Conservation (phyloP, 2,329 filamentous ascomycete species). For the Simplicillium sp. region DNA sequence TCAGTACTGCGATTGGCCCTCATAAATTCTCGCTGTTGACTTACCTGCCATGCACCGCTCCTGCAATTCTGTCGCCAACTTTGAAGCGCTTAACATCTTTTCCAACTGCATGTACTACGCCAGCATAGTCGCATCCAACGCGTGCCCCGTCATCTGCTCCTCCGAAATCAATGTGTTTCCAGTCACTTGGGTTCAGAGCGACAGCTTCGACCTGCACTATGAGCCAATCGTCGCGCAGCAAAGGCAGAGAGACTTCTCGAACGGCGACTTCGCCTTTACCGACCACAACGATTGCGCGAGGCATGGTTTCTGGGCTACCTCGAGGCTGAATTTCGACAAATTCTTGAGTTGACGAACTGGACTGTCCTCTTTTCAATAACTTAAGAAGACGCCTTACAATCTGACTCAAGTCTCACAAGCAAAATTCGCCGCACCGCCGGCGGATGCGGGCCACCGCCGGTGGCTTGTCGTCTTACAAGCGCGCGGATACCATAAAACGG, state of each 20-base stretch:
- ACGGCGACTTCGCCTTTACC: background rate
- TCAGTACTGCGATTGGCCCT: background rate
- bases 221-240: constrained; percentile 14
- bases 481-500: no score
- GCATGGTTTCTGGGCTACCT: no score
- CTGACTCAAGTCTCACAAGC: no score
- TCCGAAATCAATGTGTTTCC: constrained; percentile 20
- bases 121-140: constrained; percentile 36
- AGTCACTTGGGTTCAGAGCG: constrained; percentile 26
- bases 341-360: no score
- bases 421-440: no score
- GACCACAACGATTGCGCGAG: background rate
- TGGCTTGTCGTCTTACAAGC: no score
- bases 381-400: no score
- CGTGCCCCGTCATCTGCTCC: constrained; percentile 11
- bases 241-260: background rate
- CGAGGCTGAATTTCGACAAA: no score
- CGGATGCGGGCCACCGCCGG: no score
- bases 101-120: constrained; percentile 36
- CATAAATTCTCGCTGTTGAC: no score
- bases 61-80: constrained; percentile 36
- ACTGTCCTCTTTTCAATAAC: no score
- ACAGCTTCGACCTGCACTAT: constrained; percentile 25
- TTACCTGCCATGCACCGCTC: constrained; percentile 25
- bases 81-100: constrained; percentile 31